Conservation (phyloP, 768 basidiomycete species). For the Pleurotus salmoneostramineus region DNA sequence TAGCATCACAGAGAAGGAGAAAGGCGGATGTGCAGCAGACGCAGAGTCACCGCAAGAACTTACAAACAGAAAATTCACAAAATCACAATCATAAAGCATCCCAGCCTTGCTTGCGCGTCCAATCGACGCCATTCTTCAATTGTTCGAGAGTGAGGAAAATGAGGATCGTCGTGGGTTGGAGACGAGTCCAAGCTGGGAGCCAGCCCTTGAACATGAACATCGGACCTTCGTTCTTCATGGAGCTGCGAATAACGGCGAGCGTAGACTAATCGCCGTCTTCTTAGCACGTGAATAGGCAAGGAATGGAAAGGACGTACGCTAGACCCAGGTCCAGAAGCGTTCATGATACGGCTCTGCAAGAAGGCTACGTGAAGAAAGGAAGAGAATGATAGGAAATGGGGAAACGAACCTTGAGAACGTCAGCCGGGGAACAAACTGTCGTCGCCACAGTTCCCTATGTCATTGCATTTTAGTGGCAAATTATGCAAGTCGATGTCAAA, state of each 20-base stretch:
- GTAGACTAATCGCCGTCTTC: constrained; percentile 49
- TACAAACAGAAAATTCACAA: too few species aligned
- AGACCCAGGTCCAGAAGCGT: constrained; percentile 78
- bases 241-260: constrained; percentile 60
- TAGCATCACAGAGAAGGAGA: too few species aligned
- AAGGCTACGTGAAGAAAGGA: neutral
- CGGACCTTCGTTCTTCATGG: constrained; percentile 69
- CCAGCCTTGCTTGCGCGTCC: constrained; percentile 38
- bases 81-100: constrained; percentile 1
- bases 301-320: constrained; percentile 39
- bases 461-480: neutral
- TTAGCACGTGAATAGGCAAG: neutral
- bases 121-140: constrained; percentile 70
- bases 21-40: too few species aligned
- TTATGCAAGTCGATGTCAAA: neutral
- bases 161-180: constrained; percentile 85
- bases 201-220: constrained; percentile 95
- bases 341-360: constrained; percentile 78
- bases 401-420: constrained; percentile 68
- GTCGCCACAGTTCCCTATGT: constrained; percentile 83
- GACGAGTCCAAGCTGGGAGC: constrained; percentile 82
- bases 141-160: constrained; percentile 86
- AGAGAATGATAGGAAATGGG: neutral
- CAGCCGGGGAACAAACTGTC: constrained; percentile 85
- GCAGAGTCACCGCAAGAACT: too few species aligned